Base-by-base conservation (phyloP, 2,329 filamentous ascomycete genomes). In the Alternaria ventricosa region DNA sequence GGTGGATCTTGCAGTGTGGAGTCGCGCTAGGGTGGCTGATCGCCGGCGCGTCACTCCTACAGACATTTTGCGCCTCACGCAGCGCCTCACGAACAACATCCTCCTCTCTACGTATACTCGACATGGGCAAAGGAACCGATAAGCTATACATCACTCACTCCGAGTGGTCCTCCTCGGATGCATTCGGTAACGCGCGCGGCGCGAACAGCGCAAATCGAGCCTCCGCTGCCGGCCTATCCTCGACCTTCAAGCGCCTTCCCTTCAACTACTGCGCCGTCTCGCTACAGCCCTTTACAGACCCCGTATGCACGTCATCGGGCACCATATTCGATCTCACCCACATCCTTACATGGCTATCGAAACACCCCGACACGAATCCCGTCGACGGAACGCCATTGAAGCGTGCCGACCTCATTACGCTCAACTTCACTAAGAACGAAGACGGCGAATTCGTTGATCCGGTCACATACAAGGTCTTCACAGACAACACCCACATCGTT, bases 251-350 rank as follows among this genome's bases (percentile, higher is more conserved):
- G 76, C 91, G 93, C 49, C 87, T 99, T 1, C 96, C 96, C 28
- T 99, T 96, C 87, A 98, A 97, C 85, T 98, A 96, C 83, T 99
- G 96, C 87, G 93, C 96, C 66, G 90, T 97, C 43, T 97, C 93
- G 64, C 90, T 99, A 33, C 96, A 98, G 78, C 96, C 96, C 8
- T 99, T 97, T 84, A 89, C 90, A 76, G 92, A 97, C 75, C 94
- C 96, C 6, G 96, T 99, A 36, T 99, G 96, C 84, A 98, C 95
- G 1, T 77, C 87, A 4, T 86, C 91, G 45, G 96, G 96, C 57
- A 96, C 91, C 12, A 95, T 97, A 64, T 99, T 98, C 81, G 96
- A 99, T 76, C 88, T 97, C 72, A 95, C 96, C 71, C 93, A 97
- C 75, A 98, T 99, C 64, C 85, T 94, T 44, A 90, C 94, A 55